These are phyloP conservation scores for Boletus fagicola DNA, from an alignment of 768 basidiomycete genomes.

Conservation along the genomic window DNA sequence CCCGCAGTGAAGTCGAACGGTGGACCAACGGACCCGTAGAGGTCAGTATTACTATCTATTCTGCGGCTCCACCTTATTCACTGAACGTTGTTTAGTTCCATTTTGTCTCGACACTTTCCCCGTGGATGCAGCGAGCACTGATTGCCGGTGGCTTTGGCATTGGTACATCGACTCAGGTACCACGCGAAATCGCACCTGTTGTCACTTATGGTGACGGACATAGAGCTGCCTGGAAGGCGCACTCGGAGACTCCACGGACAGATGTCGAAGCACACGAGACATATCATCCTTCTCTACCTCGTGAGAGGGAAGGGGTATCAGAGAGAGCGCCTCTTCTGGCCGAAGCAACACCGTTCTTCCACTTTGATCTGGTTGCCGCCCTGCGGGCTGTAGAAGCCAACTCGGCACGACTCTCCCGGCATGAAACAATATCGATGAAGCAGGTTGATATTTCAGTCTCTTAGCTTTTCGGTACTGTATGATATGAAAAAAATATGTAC, in stretches of 20 bases:
- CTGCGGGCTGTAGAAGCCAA: conserved; percentile 65
- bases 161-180: conserved; percentile 45
- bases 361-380: conserved; percentile 77
- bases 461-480: background rate
- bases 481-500: background rate
- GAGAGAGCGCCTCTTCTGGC: conserved; percentile 40
- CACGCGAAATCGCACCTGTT: conserved; percentile 72
- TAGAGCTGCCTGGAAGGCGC: conserved; percentile 23
- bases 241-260: background rate
- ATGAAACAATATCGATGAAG: conserved; percentile 11
- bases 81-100: conserved; percentile 65
- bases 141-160: conserved; percentile 89
- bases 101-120: conserved; percentile 87
- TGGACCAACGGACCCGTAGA: conserved; percentile 79
- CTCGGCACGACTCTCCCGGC: background rate
- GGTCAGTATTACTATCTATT: conserved; percentile 36
- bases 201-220: conserved; percentile 59
- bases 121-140: conserved; percentile 90
- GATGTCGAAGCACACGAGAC: conserved; percentile 37
- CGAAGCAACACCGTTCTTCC: conserved; percentile 80
- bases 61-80: background rate
- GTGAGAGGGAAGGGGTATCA: background rate
- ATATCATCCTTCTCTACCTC: conserved; percentile 7
- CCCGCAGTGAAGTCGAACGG: conserved; percentile 81
- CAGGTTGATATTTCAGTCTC: background rate